A percentile compares a stretch with the other conserved stretches of the same genome.
These are phyloP conservation scores for Camelina neglecta DNA, from an alignment of 345 rosid species.

Conservation along the genomic window DNA sequence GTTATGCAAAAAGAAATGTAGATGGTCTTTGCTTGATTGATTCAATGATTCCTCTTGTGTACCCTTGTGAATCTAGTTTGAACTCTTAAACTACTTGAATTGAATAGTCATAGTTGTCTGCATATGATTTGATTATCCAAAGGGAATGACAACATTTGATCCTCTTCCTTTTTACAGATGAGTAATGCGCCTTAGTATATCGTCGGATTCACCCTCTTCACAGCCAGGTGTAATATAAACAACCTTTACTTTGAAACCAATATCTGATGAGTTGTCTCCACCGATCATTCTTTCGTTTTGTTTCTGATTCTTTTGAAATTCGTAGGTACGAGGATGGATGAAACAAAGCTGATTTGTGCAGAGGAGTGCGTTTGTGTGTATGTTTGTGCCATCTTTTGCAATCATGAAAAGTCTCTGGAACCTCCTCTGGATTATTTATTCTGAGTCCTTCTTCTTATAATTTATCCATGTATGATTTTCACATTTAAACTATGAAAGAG, in stretches of 20 bases:
- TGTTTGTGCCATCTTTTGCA: too few species aligned
- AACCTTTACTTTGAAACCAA: not conserved
- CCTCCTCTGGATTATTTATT: too few species aligned
- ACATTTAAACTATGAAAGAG: too few species aligned
- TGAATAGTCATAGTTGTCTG: not conserved
- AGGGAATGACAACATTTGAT: slow-evolving; percentile 2
- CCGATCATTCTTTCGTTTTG: not conserved
- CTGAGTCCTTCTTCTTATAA: too few species aligned
- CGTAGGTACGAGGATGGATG: too few species aligned
- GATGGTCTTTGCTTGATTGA: slow-evolving; percentile 11
- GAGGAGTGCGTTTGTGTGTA: too few species aligned
- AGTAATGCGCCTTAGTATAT: slow-evolving; percentile 26
- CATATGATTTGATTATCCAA: not conserved
- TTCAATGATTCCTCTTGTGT: not conserved
- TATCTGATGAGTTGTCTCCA: not conserved
- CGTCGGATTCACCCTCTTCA: slow-evolving; percentile 37
- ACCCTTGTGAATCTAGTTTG: slow-evolving; percentile 1
- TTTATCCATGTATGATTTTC: too few species aligned
- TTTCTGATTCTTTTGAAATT: slow-evolving; percentile 5
- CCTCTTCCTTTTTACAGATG: slow-evolving; percentile 36
- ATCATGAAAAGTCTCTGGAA: too few species aligned
- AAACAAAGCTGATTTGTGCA: too few species aligned
- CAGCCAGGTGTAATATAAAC: slow-evolving; percentile 18
- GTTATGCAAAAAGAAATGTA: not conserved
- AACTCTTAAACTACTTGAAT: slow-evolving; percentile 3